Evolutionary conservation across 148 eudicot genomes (phyloP).

Genomic region (Rhododendron williamsianum): DNA sequence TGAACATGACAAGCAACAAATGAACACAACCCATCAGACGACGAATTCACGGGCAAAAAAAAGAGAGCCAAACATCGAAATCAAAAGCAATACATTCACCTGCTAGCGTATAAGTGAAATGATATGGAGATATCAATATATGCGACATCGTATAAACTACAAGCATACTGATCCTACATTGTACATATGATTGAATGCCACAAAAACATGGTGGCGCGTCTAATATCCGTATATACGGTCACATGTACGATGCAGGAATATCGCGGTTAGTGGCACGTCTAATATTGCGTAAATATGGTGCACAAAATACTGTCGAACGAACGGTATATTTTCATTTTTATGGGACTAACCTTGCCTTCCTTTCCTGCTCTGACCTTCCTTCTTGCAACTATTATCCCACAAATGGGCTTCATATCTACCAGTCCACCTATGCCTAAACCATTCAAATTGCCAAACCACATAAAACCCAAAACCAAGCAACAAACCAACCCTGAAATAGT

Average conservation of each 20-base stretch:
- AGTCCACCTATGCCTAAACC: slow-evolving; percentile 84
- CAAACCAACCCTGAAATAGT: background rate
- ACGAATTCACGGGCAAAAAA: background rate
- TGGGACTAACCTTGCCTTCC: slow-evolving; percentile 84
- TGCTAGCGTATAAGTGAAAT: background rate
- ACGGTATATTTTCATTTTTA: background rate
- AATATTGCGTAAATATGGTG: background rate
- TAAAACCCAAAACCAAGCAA: background rate
- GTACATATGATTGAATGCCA: background rate
- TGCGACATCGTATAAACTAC: background rate
- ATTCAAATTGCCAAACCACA: background rate
- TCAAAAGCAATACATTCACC: slow-evolving; percentile 14
- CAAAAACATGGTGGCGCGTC: background rate
- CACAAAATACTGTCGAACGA: background rate
- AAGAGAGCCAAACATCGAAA: slow-evolving; percentile 14
- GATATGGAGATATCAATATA: background rate
- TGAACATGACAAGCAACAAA: slow-evolving; percentile 37
- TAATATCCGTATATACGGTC: background rate
- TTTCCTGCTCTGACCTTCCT: slow-evolving; percentile 93
- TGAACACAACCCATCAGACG: slow-evolving; percentile 22
- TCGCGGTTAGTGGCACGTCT: background rate
- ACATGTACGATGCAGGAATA: background rate
- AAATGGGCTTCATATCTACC: slow-evolving; percentile 74
- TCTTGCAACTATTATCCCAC: slow-evolving; percentile 83
- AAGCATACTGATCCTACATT: background rate